These are phyloP conservation scores for Striga asiatica DNA, from an alignment of 257 asterid genomes.

Conservation along the genomic window DNA sequence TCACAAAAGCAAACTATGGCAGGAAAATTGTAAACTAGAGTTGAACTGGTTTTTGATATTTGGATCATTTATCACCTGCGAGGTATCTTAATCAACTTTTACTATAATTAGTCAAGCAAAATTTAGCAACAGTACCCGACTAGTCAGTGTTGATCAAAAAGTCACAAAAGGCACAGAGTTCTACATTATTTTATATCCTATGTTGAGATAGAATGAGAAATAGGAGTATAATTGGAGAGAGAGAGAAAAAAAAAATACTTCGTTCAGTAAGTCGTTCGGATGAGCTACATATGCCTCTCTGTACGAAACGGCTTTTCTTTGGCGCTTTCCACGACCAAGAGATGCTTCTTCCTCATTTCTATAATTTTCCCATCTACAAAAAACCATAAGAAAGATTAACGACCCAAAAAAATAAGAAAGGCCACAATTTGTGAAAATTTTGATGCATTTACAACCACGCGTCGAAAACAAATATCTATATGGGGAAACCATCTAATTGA, in stretches of 20 bases:
- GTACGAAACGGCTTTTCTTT: slow-evolving; percentile 81
- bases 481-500: background rate
- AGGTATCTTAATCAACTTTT: background rate
- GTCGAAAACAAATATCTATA: background rate
- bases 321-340: slow-evolving; percentile 99
- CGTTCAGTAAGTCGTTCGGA: slow-evolving; percentile 41
- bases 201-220: no score
- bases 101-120: background rate
- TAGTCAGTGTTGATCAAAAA: no score
- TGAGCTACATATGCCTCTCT: slow-evolving; percentile 75
- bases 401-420: background rate
- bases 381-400: slow-evolving; percentile 17
- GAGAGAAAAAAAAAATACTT: slow-evolving; percentile 35
- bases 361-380: slow-evolving; percentile 80
- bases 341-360: slow-evolving; percentile 91
- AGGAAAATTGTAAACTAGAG: background rate
- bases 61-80: background rate
- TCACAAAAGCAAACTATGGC: background rate
- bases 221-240: no score
- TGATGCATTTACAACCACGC: background rate
- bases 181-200: background rate
- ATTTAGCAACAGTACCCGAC: background rate
- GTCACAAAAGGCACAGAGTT: no score
- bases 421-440: background rate
- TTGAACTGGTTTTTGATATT: background rate